Percentiles rank a stretch among this genome's conserved stretches.
These are phyloP conservation scores for Syzygium syzygioides DNA, from an alignment of 441 rosid species.

Conservation along the genomic window DNA sequence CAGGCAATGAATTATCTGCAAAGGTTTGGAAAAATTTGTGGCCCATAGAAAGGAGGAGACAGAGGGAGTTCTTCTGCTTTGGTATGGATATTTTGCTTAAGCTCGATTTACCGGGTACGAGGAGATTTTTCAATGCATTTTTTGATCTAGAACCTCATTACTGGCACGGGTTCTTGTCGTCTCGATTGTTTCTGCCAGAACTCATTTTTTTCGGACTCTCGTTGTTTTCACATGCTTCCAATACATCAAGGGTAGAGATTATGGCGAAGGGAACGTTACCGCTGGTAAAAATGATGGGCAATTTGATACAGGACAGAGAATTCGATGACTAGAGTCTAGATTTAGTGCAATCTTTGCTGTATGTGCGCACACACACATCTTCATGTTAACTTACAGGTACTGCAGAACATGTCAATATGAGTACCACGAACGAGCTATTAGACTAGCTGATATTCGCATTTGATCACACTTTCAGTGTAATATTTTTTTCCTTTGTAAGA, in stretches of 20 bases:
- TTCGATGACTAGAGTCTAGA: neutral
- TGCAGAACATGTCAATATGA: neutral
- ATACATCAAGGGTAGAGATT: conserved; percentile 86
- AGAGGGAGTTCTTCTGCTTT: conserved; percentile 96
- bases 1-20: conserved; percentile 58
- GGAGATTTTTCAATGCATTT: conserved; percentile 87
- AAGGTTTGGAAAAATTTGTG: conserved; percentile 89
- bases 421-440: neutral
- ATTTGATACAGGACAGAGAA: conserved; percentile 69
- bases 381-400: neutral
- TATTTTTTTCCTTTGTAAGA: neutral
- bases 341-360: neutral
- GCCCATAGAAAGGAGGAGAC: conserved; percentile 89
- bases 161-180: conserved; percentile 98
- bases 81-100: conserved; percentile 93
- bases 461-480: neutral
- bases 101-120: conserved; percentile 70
- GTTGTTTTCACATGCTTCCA: conserved; percentile 73
- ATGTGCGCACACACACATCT: neutral
- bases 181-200: conserved; percentile 79
- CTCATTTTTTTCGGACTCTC: conserved; percentile 76
- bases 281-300: conserved; percentile 77
- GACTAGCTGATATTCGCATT: neutral
- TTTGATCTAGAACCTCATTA: conserved; percentile 80
- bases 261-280: conserved; percentile 92